Evolutionary conservation across 2,329 filamentous ascomycete genomes (phyloP), one percentile per base, ranked within the genome.

Genomic region (Arthrinium phaeospermum): DNA sequence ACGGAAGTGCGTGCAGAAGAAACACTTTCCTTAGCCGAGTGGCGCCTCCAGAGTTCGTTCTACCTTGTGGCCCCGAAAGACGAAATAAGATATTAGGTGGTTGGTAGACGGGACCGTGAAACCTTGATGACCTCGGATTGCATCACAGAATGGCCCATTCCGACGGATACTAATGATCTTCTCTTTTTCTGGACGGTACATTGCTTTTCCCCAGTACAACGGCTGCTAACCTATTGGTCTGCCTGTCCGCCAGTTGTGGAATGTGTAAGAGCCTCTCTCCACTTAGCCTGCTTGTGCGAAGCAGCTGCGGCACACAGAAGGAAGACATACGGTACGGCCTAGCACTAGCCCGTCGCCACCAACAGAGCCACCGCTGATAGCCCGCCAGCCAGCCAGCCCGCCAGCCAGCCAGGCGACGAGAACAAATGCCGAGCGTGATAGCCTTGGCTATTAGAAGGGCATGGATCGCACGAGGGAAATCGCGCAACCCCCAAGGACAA

Each of bases 101-200:
- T 64, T 64, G 57, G 34, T 34, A 41, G 57, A 41, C 34, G 57
- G 57, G 57, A 41, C 53, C n/a, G 5, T 64, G 57, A 64, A 64
- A 64, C 57, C 57, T 64, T 34, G 57, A 64, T 41, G 57, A 64
- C 41, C 57, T 41, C 34, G 57, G 34, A 41, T 12, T 41, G 57
- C 10, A 64, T 41, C 57, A 64, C 57, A 64, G 19, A 41, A 22
- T 34, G 5, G 19, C 53, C 30, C 10, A 22, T 12, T 41, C 41
- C 34, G 57, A 64, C 57, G 34, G 57, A 24, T 41, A 64, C 34
- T 37, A 64, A 64, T 37, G n/a, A n/a, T 41, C 12, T 37, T 37
- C 19, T 41, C 12, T 41, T 41, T 19, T 37, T 64, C 13, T 37
- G 19, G 30, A 64, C 34, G 41, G 10, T 22, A 22, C 22, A 22